phyloP scores from a whole-genome alignment of 2,329 filamentous ascomycete genomes.

The Didymella exigua region DNA sequence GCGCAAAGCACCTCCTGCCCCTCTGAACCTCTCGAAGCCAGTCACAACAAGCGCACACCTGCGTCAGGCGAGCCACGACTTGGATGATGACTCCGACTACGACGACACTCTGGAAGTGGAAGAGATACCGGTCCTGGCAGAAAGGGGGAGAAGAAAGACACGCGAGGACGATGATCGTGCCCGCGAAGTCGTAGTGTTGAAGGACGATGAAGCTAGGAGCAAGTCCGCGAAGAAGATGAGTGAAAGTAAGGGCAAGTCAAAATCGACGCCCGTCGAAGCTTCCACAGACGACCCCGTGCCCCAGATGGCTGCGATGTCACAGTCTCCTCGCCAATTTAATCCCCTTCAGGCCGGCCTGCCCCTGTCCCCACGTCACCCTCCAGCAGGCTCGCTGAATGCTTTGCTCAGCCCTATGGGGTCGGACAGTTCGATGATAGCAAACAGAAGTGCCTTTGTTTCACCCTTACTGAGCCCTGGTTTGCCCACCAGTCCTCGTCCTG shows the following conservation, averaged over 20 bases:
- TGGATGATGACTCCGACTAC: constrained; percentile 82
- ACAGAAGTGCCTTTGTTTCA: constrained; percentile 50
- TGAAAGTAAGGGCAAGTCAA: constrained; percentile 57
- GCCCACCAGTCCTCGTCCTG: constrained; percentile 65
- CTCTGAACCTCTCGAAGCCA: constrained; percentile 69
- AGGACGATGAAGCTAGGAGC: constrained; percentile 73
- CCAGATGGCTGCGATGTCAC: constrained; percentile 26
- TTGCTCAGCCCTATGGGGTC: constrained; percentile 58
- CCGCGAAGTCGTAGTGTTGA: constrained; percentile 69
- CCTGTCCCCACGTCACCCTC: constrained; percentile 47
- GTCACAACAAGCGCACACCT: constrained; percentile 52
- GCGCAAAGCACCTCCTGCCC: constrained; percentile 84
- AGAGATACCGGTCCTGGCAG: constrained; percentile 61
- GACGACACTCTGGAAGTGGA: constrained; percentile 76
- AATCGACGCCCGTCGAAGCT: constrained; percentile 31
- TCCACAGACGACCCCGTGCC: constrained; percentile 23
- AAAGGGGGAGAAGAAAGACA: constrained; percentile 79
- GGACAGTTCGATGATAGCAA: constrained; percentile 47
- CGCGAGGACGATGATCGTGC: constrained; percentile 85
- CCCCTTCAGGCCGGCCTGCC: constrained; percentile 42
- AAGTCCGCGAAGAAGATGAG: constrained; percentile 72
- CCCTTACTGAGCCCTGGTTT: constrained; percentile 67
- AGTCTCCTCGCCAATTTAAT: constrained; percentile 42
- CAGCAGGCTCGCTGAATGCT: constrained; percentile 47
- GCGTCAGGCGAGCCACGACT: constrained; percentile 52